Evolutionary conservation across 2,329 filamentous ascomycete species (phyloP).

Genomic region (Aureobasidium sp.): DNA sequence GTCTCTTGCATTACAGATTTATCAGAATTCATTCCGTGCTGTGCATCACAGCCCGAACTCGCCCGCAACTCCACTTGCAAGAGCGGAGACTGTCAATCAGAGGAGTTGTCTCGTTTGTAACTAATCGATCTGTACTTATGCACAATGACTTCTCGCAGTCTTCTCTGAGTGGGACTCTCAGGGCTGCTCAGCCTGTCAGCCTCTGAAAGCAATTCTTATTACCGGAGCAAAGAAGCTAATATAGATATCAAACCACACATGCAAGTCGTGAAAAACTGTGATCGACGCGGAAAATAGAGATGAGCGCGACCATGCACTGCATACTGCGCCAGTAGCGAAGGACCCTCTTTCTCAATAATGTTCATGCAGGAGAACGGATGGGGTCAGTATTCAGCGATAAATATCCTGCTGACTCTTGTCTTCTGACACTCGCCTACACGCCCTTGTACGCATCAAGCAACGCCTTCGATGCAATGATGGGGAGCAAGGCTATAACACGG

Average conservation of each 20-base stretch:
- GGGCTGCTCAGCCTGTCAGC: neutral
- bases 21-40: neutral
- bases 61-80: neutral
- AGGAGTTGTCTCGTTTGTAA: neutral
- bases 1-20: neutral
- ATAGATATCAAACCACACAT: neutral
- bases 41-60: neutral
- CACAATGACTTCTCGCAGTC: neutral
- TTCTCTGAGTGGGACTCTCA: neutral
- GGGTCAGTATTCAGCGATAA: neutral
- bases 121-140: neutral
- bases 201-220: neutral
- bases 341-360: neutral
- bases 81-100: neutral
- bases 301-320: neutral
- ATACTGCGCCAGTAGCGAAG: neutral
- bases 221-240: neutral
- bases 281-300: neutral
- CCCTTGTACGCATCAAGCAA: neutral
- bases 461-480: neutral
- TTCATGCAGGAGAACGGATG: neutral
- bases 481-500: neutral
- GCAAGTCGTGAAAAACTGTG: constrained; percentile 2
- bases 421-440: neutral
- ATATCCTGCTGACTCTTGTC: neutral